Percentiles rank a stretch among this genome's conserved stretches.
Conservation (phyloP, 1,284 basidiomycete species). For the Cryptococcus sp. region DNA sequence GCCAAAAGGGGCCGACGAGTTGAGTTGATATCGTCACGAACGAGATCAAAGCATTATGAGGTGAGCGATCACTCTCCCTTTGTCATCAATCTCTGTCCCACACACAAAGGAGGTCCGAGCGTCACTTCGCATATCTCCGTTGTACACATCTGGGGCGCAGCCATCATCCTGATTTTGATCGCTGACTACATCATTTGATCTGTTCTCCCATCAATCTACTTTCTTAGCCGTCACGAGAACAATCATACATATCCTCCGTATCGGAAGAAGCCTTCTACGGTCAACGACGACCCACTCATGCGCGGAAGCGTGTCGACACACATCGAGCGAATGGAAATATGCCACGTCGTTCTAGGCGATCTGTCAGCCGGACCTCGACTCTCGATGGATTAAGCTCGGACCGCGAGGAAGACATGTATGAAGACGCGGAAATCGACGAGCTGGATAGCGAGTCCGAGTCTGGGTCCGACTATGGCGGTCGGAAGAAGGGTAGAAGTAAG, state of each 20-base stretch:
- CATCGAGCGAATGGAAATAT: background rate
- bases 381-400: background rate
- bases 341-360: background rate
- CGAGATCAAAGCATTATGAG: slow-evolving; percentile 5
- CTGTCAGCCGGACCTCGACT: background rate
- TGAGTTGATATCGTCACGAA: slow-evolving; percentile 5
- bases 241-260: slow-evolving; percentile 1
- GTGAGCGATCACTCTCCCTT: slow-evolving; percentile 3
- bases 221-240: too few species aligned
- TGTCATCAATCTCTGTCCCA: too few species aligned
- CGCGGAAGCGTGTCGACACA: too few species aligned
- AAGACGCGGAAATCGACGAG: slow-evolving; percentile 19
- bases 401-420: slow-evolving; percentile 3
- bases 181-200: too few species aligned
- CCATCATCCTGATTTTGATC: too few species aligned
- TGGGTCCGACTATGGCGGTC: background rate
- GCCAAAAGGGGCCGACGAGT: background rate
- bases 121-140: too few species aligned
- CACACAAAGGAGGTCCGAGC: too few species aligned
- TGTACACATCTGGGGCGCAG: too few species aligned
- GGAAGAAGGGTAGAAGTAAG: slow-evolving; percentile 8
- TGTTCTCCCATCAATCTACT: too few species aligned
- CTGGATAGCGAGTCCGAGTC: slow-evolving; percentile 5
- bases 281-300: too few species aligned
- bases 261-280: slow-evolving; percentile 2